These are phyloP conservation scores for Purshia tridentata DNA, from an alignment of 306 rosid species.

Conservation along the genomic window DNA sequence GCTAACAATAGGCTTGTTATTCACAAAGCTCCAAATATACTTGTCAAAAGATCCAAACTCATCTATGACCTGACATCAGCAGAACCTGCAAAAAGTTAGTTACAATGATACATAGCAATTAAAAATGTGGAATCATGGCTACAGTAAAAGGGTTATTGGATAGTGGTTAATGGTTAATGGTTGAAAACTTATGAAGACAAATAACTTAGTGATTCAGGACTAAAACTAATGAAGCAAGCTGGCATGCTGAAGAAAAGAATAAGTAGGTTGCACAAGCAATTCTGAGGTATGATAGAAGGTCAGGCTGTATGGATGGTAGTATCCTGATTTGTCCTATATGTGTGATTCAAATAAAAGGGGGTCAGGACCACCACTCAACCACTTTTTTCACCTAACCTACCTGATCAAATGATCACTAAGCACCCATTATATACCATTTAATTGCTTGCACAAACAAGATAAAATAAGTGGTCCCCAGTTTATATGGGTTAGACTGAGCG, in stretches of 20 bases:
- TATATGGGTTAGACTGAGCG: background rate
- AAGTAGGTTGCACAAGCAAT: constrained; percentile 44
- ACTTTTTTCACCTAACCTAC: constrained; percentile 53
- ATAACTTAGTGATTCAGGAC: constrained; percentile 29
- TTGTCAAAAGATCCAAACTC: constrained; percentile 73
- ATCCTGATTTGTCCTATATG: constrained; percentile 40
- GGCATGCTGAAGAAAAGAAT: constrained; percentile 46
- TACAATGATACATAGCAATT: constrained; percentile 34
- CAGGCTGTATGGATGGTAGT: constrained; percentile 24
- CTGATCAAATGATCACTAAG: constrained; percentile 42
- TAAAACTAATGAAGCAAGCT: constrained; percentile 38
- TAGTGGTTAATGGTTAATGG: constrained; percentile 31
- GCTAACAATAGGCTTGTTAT: constrained; percentile 66
- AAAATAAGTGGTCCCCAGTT: constrained; percentile 21
- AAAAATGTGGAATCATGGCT: constrained; percentile 31
- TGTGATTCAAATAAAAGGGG: constrained; percentile 33
- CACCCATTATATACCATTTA: constrained; percentile 34
- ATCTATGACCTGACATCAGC: constrained; percentile 65
- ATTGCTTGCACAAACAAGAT: constrained; percentile 27
- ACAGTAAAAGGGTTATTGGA: constrained; percentile 17
- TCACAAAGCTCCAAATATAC: constrained; percentile 81
- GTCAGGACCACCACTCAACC: constrained; percentile 53
- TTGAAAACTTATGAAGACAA: constrained; percentile 29
- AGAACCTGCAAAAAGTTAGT: constrained; percentile 70
- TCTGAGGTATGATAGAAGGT: constrained; percentile 33